phyloP scores from a whole-genome alignment of 805 yeast species.

The Tetrapisispora pingtungensis region DNA sequence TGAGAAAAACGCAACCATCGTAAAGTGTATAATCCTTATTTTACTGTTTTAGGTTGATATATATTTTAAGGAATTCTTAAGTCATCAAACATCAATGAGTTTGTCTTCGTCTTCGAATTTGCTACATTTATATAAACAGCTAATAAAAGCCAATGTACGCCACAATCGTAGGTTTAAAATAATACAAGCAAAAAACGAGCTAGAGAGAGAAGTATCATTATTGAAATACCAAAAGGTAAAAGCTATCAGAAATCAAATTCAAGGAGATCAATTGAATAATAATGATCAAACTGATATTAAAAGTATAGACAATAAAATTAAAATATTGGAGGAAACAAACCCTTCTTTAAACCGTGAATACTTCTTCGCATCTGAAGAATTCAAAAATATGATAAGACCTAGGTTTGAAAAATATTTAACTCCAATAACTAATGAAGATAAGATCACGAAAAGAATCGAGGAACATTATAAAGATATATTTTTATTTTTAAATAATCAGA shows the following conservation, averaged over 20 bases:
- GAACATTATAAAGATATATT: constrained; percentile 49
- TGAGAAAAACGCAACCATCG: too few relatives aligned
- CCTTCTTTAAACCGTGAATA: constrained; percentile 9
- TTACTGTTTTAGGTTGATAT: too few relatives aligned
- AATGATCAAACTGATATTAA: constrained; percentile 3
- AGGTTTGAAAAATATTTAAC: constrained; percentile 6
- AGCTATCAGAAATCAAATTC: constrained; percentile 10
- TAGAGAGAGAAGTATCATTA: constrained; percentile 16
- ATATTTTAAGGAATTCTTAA: too few relatives aligned
- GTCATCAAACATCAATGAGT: not conserved
- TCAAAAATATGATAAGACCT: constrained; percentile 8
- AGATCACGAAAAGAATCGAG: not conserved
- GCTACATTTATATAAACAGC: constrained; percentile 11
- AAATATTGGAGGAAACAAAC: constrained; percentile 8
- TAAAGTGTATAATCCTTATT: too few relatives aligned
- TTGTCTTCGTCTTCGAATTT: not conserved
- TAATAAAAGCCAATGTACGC: constrained; percentile 17
- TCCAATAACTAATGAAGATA: constrained; percentile 1
- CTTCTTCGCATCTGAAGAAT: constrained; percentile 11
- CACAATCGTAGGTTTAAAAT: constrained; percentile 14
- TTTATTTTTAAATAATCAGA: constrained; percentile 57
- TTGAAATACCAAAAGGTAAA: constrained; percentile 18
- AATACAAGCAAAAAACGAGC: constrained; percentile 13
- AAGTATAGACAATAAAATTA: constrained; percentile 10
- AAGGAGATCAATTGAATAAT: constrained; percentile 1